Conservation (phyloP, 805 yeast genomes). For the Wickerhamiella shivajii region DNA sequence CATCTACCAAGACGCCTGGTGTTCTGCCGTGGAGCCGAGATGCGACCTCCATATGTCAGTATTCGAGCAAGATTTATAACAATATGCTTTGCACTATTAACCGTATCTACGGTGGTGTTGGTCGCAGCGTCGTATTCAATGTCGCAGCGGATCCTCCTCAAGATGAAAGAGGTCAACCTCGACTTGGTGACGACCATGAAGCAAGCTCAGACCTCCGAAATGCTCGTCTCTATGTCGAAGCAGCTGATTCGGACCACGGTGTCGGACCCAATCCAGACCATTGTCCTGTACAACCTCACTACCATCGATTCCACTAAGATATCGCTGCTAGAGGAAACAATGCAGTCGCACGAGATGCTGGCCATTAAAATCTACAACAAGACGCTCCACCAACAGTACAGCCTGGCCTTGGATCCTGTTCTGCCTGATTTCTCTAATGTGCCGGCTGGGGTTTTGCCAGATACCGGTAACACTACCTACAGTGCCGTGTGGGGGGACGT, state of each 20-base stretch:
- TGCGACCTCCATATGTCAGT: conserved; percentile 5
- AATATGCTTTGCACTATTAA: conserved; percentile 2
- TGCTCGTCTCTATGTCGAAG: no score
- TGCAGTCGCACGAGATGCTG: not conserved
- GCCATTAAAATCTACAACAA: conserved; percentile 1
- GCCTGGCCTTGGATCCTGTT: not conserved
- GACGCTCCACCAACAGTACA: not conserved
- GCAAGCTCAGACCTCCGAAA: conserved; percentile 1
- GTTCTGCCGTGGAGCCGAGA: no score
- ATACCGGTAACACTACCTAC: not conserved
- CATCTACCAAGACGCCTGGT: no score
- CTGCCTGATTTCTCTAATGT: not conserved
- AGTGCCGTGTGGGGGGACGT: not conserved
- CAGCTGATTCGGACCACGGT: no score
- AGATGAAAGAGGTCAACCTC: conserved; percentile 26
- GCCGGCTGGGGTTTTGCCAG: not conserved
- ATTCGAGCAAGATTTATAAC: conserved; percentile 5
- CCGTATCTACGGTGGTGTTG: conserved; percentile 35
- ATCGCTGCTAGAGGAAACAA: not conserved
- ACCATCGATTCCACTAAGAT: conserved; percentile 4
- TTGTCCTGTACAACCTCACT: conserved; percentile 5
- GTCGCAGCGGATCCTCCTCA: conserved; percentile 14
- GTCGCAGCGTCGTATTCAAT: conserved; percentile 37
- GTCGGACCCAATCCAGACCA: conserved; percentile 12
- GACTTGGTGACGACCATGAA: conserved; percentile 15